phyloP scores from a whole-genome alignment of 2,329 filamentous ascomycete species.

The Epichloe baconii region DNA sequence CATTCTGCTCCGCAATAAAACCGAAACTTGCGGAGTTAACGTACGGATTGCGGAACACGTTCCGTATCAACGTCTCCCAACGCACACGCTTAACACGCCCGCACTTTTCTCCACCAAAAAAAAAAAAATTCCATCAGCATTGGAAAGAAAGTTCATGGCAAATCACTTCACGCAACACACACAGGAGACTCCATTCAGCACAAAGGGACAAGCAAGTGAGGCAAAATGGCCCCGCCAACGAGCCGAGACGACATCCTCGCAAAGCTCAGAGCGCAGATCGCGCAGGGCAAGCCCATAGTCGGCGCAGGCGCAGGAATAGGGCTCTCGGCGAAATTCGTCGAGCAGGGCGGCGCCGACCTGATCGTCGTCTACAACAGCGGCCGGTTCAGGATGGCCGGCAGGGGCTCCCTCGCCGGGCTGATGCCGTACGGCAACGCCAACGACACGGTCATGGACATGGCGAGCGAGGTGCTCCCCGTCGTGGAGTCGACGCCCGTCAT shows the following conservation, averaged over 20 bases:
- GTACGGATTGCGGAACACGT: too few species aligned
- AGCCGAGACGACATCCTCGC: slow-evolving; percentile 42
- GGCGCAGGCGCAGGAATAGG: slow-evolving; percentile 60
- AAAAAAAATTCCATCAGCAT: too few species aligned
- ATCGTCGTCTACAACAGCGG: slow-evolving; percentile 64
- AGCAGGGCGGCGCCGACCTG: slow-evolving; percentile 53
- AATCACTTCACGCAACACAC: too few species aligned
- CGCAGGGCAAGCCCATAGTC: slow-evolving; percentile 44
- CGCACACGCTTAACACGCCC: too few species aligned
- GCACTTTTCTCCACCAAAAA: too few species aligned
- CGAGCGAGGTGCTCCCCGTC: slow-evolving; percentile 52
- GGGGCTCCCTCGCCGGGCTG: slow-evolving; percentile 53
- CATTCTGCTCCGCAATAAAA: too few species aligned
- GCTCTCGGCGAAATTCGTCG: slow-evolving; percentile 57
- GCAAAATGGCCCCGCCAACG: slow-evolving; percentile 41
- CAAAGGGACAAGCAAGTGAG: too few species aligned
- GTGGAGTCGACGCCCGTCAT: slow-evolving; percentile 52
- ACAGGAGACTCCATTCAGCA: too few species aligned
- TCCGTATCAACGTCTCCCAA: too few species aligned
- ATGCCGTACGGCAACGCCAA: slow-evolving; percentile 64
- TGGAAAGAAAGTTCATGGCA: too few species aligned
- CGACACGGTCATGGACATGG: slow-evolving; percentile 57
- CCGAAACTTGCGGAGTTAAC: too few species aligned
- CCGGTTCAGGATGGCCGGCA: slow-evolving; percentile 59
- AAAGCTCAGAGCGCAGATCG: slow-evolving; percentile 39